These are phyloP conservation scores for Copromyces sp. DNA, from an alignment of 495 filamentous ascomycete species.

Conservation along the genomic window DNA sequence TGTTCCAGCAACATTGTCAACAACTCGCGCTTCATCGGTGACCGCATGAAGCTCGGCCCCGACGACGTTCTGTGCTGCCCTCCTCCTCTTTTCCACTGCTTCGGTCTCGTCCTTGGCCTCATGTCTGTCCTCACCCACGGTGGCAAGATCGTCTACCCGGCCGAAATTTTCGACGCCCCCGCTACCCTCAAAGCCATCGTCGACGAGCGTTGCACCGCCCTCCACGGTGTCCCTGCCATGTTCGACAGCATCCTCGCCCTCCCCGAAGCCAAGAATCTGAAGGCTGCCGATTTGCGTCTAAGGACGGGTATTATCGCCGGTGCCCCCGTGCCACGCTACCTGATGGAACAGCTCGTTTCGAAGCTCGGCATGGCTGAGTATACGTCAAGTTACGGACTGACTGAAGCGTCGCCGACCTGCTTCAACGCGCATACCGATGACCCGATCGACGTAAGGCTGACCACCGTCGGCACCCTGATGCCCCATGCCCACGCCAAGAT, in stretches of 20 bases:
- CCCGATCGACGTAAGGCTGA: conserved; percentile 45
- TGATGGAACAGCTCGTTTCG: conserved; percentile 53
- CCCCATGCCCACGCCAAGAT: conserved; percentile 62
- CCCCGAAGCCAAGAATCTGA: conserved; percentile 37
- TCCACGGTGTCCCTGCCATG: conserved; percentile 67
- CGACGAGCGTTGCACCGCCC: conserved; percentile 55
- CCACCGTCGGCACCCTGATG: conserved; percentile 56
- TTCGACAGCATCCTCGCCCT: conserved; percentile 54
- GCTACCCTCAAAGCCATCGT: conserved; percentile 49
- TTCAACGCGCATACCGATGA: conserved; percentile 62
- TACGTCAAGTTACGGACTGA: conserved; percentile 62
- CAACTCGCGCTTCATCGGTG: conserved; percentile 59
- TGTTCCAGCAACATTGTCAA: conserved; percentile 54
- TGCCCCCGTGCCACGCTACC: conserved; percentile 50
- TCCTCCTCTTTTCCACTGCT: conserved; percentile 65
- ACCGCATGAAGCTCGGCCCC: conserved; percentile 54
- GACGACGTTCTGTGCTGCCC: conserved; percentile 59
- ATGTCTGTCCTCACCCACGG: conserved; percentile 58
- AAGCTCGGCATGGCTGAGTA: conserved; percentile 58
- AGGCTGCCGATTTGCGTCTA: conserved; percentile 36
- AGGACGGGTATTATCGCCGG: conserved; percentile 63
- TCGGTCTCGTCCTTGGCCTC: conserved; percentile 61
- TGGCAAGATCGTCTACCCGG: conserved; percentile 55
- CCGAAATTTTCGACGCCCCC: conserved; percentile 51
- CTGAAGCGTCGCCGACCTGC: conserved; percentile 59